Evolutionary conservation across 805 yeast species (phyloP), one percentile per base, ranked within the genome.

Genomic region (Suhomyces pyralidae): DNA sequence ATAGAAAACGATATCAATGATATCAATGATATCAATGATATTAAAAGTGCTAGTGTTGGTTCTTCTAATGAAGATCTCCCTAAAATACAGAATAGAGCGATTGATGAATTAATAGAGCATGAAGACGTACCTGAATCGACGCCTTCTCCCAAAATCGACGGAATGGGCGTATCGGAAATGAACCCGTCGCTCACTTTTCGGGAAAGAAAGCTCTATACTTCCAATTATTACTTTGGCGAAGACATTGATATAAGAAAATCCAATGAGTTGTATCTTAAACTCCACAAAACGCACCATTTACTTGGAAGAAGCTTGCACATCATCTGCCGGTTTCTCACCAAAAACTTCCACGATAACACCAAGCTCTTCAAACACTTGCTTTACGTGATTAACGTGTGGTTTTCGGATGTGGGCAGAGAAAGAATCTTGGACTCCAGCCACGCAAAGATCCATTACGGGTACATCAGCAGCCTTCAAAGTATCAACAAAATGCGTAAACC

Each of bases 401-500:
- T 86, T 59, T 76, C 86, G 24, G 94, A 90, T 62, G 86, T 86
- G 24, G 96, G 96, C 1, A 78, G 81, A 51, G 96, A 89, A 58
- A 72, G 86, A 10, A 67, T 85, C 0, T 78, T 84, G 48, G 84
- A 79, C 42, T 71, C 79, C 3, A 81, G 83, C 53, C 85, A 83
- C 45, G 80, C 84, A 5, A 71, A 73, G 36, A 73, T 85, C 32
- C 81, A 82, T 46, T 81, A 83, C 53, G 74, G 78, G 0, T 83
- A 80, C 61, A 74, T 86, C 50, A 80, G 80, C 45, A 78, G 79
- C 38, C 73, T 83, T 8, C 92, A 87, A 61, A 74, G 81, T n/a
- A 70, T 88, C 4, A 80, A 86, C 5, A 83, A 88, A 44, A 66
- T 82, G 19, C 71, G 82, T 5, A 84, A 86, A 54, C 89, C 91